Percentiles rank a stretch among this genome's conserved stretches.
These are phyloP conservation scores for Cytidiella melzeri DNA, from an alignment of 768 basidiomycete genomes.

Conservation along the genomic window DNA sequence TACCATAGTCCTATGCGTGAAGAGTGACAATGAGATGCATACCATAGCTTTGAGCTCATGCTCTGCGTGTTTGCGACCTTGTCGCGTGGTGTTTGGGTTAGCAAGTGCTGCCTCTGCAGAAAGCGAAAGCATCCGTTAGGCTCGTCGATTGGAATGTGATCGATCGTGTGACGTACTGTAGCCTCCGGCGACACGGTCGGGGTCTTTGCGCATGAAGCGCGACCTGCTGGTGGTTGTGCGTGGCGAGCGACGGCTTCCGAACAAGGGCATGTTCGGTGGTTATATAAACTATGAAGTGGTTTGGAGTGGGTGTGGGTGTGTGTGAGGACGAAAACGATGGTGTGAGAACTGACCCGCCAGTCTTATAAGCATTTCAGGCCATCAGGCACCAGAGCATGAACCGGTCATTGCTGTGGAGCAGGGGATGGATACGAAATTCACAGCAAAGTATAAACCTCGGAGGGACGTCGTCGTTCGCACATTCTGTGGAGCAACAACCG, in stretches of 20 bases:
- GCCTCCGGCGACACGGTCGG: conserved; percentile 41
- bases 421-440: no score
- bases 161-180: conserved; percentile 33
- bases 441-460: no score
- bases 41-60: conserved; percentile 42
- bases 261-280: neutral
- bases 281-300: neutral
- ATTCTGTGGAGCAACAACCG: no score
- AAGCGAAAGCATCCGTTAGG: conserved; percentile 7
- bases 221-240: neutral
- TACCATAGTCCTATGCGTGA: neutral
- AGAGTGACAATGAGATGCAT: conserved; percentile 13
- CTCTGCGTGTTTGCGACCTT: conserved; percentile 42
- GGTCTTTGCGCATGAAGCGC: conserved; percentile 22
- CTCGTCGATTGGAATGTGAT: conserved; percentile 5
- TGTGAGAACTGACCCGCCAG: no score
- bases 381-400: no score
- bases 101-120: conserved; percentile 38
- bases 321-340: neutral
- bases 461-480: no score
- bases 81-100: conserved; percentile 44
- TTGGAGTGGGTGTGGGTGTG: neutral
- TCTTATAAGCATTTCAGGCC: no score
- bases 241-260: neutral
- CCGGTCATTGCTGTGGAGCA: no score